phyloP scores from a whole-genome alignment of 2,329 filamentous ascomycete species.

The Cryoendolithus antarcticus region DNA sequence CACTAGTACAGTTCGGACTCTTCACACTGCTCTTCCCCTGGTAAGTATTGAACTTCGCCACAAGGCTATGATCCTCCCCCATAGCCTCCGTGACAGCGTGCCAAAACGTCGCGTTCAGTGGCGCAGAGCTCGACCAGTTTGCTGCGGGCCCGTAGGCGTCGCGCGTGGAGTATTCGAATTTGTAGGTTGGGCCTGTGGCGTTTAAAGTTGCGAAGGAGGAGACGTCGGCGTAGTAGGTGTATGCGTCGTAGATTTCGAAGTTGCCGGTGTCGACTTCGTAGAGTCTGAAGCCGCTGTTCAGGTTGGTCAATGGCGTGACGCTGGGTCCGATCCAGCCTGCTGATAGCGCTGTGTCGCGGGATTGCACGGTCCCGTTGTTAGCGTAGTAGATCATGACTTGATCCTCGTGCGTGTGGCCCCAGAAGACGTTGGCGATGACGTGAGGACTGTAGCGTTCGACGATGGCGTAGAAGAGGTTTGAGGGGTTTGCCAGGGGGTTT shows the following conservation, averaged over 20 bases:
- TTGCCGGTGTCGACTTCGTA: conserved; percentile 44
- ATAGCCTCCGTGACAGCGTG: conserved; percentile 46
- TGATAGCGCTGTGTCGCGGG: conserved; percentile 31
- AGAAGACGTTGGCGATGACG: conserved; percentile 44
- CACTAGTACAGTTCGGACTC: conserved; percentile 40
- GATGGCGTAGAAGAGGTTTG: conserved; percentile 43
- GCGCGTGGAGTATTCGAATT: conserved; percentile 41
- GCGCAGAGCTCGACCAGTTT: conserved; percentile 35
- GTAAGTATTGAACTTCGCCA: conserved; percentile 37
- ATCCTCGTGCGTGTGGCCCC: conserved; percentile 44
- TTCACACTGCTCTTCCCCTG: conserved; percentile 41
- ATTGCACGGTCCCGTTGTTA: conserved; percentile 32
- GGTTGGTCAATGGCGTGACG: conserved; percentile 41
- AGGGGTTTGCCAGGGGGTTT: conserved; percentile 42
- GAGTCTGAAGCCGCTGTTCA: conserved; percentile 42
- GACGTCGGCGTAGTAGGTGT: conserved; percentile 43
- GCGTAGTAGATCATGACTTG: conserved; percentile 43
- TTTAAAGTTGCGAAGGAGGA: conserved; percentile 29
- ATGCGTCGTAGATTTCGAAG: conserved; percentile 43
- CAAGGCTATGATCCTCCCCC: conserved; percentile 38
- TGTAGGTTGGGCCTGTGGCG: conserved; percentile 29
- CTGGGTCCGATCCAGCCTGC: conserved; percentile 41
- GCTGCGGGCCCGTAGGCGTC: conserved; percentile 35
- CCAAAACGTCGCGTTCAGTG: conserved; percentile 49
- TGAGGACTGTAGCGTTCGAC: conserved; percentile 43